Conservation (phyloP, 768 basidiomycete genomes). For the Leccinum ochraceum region DNA sequence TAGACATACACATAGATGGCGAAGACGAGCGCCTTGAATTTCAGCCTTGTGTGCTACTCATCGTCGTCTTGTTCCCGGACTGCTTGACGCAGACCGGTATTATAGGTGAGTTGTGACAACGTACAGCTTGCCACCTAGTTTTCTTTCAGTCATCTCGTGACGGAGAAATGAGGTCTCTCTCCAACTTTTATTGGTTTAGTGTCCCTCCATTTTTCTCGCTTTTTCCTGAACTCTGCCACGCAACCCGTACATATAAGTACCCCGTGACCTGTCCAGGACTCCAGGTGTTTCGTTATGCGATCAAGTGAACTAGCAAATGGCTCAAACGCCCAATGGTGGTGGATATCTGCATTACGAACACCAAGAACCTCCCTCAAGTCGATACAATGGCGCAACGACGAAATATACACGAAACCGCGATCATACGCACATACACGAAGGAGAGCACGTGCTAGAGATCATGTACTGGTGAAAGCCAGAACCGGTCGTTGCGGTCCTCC, state of each 20-base stretch:
- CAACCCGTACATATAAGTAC: no score
- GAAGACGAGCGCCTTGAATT: conserved; percentile 4
- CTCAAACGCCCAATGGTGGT: no score
- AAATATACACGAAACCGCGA: neutral
- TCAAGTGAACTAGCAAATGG: no score
- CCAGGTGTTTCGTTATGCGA: neutral
- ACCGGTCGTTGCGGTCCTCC: neutral
- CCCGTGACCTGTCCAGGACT: no score
- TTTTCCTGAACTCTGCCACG: no score
- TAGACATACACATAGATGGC: conserved; percentile 11
- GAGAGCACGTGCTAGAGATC: neutral
- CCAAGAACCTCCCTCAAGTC: no score
- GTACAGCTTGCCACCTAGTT: neutral
- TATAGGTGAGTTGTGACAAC: neutral
- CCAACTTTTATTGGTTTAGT: neutral
- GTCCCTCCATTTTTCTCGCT: neutral
- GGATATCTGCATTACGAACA: no score
- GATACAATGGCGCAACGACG: no score
- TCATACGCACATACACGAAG: neutral
- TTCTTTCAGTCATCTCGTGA: neutral
- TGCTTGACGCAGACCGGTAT: neutral
- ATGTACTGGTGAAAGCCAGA: no score
- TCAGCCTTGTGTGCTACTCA: neutral
- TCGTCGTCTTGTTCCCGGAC: neutral
- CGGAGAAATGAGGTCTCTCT: neutral